These are phyloP conservation scores for Fusarium multiceps DNA, from an alignment of 2,329 filamentous ascomycete species.

Conservation along the genomic window DNA sequence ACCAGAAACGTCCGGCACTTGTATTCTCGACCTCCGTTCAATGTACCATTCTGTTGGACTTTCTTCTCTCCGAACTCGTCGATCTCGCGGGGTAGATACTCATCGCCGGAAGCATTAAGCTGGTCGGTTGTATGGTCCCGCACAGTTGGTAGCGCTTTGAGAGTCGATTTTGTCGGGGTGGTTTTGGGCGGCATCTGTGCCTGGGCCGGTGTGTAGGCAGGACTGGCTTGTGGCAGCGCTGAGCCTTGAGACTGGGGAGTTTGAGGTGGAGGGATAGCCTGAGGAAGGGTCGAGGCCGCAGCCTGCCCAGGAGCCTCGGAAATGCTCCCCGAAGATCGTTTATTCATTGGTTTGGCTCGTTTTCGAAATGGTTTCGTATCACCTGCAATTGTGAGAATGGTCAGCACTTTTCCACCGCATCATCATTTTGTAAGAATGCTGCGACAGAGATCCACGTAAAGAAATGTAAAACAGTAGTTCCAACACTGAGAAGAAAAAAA, in stretches of 20 bases:
- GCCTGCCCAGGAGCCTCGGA: slow-evolving; percentile 68
- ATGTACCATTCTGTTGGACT: slow-evolving; percentile 84
- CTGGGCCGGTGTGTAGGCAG: slow-evolving; percentile 54
- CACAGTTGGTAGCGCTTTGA: slow-evolving; percentile 95
- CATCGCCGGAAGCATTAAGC: slow-evolving; percentile 86
- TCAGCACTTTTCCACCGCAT: slow-evolving; percentile 31
- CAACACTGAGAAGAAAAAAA: slow-evolving; percentile 5
- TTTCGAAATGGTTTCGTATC: slow-evolving; percentile 63
- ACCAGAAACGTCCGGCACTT: slow-evolving; percentile 94
- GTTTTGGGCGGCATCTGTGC: slow-evolving; percentile 76
- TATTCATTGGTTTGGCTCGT: slow-evolving; percentile 72
- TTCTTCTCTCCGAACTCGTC: slow-evolving; percentile 96
- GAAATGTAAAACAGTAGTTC: slow-evolving; percentile 47
- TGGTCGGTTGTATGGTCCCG: slow-evolving; percentile 98
- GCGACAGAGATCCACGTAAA: slow-evolving; percentile 46
- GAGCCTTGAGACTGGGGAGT: slow-evolving; percentile 65
- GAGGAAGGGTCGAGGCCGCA: slow-evolving; percentile 57
- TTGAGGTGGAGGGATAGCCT: slow-evolving; percentile 61
- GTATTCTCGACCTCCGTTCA: slow-evolving; percentile 86
- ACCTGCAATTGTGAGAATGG: slow-evolving; percentile 54
- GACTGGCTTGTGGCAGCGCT: slow-evolving; percentile 57
- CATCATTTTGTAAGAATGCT: not conserved
- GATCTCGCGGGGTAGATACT: slow-evolving; percentile 93
- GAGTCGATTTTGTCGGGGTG: slow-evolving; percentile 82
- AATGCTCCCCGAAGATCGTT: slow-evolving; percentile 61